phyloP scores from a whole-genome alignment of 108 stramenopile genomes.

The Conticribra weissflogii region DNA sequence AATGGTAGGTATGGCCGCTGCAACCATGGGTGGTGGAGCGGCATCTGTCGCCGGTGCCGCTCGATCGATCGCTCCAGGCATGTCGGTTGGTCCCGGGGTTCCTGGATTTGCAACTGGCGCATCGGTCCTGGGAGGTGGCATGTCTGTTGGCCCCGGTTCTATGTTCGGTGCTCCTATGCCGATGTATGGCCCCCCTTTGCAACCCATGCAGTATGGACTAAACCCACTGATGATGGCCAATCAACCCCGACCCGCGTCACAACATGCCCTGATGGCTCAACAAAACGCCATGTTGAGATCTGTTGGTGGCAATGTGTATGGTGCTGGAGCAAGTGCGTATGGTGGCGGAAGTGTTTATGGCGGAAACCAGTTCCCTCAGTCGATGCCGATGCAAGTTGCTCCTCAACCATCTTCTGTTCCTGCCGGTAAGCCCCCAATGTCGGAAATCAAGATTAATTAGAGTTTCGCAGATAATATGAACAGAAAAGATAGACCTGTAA shows the following conservation, averaged over 20 bases:
- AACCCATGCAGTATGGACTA: constrained; percentile 19
- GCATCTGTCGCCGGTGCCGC: constrained; percentile 23
- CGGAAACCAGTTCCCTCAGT: background rate
- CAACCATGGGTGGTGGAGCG: constrained; percentile 4
- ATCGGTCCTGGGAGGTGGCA: background rate
- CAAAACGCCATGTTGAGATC: constrained; percentile 36
- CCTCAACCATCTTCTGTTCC: background rate
- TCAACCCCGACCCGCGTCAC: constrained; percentile 3
- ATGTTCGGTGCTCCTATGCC: background rate
- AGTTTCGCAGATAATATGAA: background rate
- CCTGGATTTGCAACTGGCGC: background rate
- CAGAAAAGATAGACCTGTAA: too few relatives aligned
- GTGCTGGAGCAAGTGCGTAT: constrained; percentile 7
- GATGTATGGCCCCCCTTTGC: constrained; percentile 12
- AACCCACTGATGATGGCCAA: constrained; percentile 16
- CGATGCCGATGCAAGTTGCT: background rate
- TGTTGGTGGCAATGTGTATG: constrained; percentile 31
- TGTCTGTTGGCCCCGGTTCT: constrained; percentile 15
- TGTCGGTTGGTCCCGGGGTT: constrained; percentile 13
- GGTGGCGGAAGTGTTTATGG: background rate
- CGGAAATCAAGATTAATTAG: constrained; percentile 4
- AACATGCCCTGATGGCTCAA: constrained; percentile 26
- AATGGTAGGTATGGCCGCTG: constrained; percentile 48
- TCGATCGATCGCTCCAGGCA: constrained; percentile 12
- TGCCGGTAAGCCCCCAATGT: background rate